Base-by-base conservation (phyloP, 2,329 filamentous ascomycete species). In the Colletotrichum tabaci region DNA sequence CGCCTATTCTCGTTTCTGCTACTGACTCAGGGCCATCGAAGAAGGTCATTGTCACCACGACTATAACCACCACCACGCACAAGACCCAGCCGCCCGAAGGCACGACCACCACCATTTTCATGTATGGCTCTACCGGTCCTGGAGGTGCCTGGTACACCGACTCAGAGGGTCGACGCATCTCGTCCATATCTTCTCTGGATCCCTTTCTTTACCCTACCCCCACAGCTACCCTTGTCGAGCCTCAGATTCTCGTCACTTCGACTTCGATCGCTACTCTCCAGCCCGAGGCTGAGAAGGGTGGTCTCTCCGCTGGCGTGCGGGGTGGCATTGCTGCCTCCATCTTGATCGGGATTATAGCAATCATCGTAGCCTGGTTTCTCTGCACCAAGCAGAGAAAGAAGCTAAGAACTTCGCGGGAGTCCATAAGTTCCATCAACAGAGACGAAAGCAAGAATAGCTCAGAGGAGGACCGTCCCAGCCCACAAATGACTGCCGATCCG, bases 381-480 rank as follows among this genome's bases (percentile, higher is more conserved):
- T 66, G 50, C 61, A 58, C 44, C 13, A 71, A 66, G 66, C 65
- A 69, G 61, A 71, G 61, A 47, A 71, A 55, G 38, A 71, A 72
- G 67, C 42, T 66, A 15, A 61, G 66, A 35, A 26, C 40, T 52
- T 63, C 58, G 52, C 53, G 47, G n/a, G 26, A 49, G 30, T 69
- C 65, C 23, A 69, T 49, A 40, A 57, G 58, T 16, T 72, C 69
- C 62, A 49, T 73, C 46, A 60, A 69, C 52, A 69, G 64, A 40
- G 72, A 74, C 7, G 70, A 71, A 52, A 69, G 72, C 13, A 75
- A 75, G 26, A 63, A 63, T 10, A 73, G 74, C 13, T 78, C 46
- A 6, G 23, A 76, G 12, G 79, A 81, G 30, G 80, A 82, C 64
- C 74, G 76, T 23, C 73, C 73, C 38, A 74, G 74, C 8, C 73